These are phyloP conservation scores for Fusarium incarnatum DNA, from an alignment of 2,329 filamentous ascomycete genomes.

Conservation along the genomic window DNA sequence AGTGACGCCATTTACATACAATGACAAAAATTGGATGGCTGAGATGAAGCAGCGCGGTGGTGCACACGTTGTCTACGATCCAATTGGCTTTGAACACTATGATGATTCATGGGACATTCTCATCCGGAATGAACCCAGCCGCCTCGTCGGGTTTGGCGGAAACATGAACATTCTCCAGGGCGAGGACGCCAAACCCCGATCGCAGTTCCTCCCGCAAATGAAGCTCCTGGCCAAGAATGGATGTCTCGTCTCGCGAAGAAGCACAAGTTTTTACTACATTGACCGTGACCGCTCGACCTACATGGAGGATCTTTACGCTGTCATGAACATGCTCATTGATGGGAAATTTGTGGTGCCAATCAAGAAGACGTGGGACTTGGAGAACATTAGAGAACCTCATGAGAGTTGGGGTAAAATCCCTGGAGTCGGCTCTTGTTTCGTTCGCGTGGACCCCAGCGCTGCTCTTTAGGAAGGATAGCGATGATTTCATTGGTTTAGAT, in stretches of 20 bases:
- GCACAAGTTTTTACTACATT: conserved; percentile 54
- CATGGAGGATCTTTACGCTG: conserved; percentile 45
- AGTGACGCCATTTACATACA: conserved; percentile 59
- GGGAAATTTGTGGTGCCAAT: conserved; percentile 53
- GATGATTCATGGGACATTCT: conserved; percentile 62
- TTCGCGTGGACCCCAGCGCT: conserved; percentile 43
- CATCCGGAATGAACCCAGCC: conserved; percentile 48
- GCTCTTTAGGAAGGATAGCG: neutral
- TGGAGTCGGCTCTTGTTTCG: conserved; percentile 53
- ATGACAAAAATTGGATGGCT: conserved; percentile 61
- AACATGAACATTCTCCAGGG: conserved; percentile 50
- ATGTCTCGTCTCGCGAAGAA: conserved; percentile 45
- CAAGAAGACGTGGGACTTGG: conserved; percentile 56
- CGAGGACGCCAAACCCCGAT: conserved; percentile 49
- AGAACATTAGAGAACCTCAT: conserved; percentile 55
- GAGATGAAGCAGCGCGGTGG: conserved; percentile 59
- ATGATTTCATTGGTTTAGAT: neutral
- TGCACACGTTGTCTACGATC: conserved; percentile 60
- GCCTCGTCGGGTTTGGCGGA: conserved; percentile 55
- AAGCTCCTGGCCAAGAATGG: conserved; percentile 52
- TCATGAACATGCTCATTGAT: conserved; percentile 49
- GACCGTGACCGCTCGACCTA: conserved; percentile 51
- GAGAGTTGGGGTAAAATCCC: conserved; percentile 50
- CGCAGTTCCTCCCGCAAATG: conserved; percentile 47
- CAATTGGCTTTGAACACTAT: conserved; percentile 63